Evolutionary conservation across 2,329 filamentous ascomycete species (phyloP).

Genomic region (Ceratocystis eucalypticola): DNA sequence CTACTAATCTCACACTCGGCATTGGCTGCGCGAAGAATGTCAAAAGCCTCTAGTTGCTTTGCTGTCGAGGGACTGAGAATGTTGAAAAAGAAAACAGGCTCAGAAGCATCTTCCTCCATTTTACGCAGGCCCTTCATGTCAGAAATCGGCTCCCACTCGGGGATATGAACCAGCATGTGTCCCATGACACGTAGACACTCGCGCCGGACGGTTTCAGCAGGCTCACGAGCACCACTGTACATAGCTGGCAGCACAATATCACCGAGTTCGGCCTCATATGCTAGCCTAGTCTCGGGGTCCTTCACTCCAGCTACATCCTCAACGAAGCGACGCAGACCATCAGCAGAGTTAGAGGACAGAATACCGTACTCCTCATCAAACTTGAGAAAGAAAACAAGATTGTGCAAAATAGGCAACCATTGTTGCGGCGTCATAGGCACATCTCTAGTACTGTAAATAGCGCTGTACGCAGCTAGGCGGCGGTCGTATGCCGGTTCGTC

Average conservation of each 20-base stretch:
- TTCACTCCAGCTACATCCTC: conserved; percentile 39
- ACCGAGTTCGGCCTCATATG: conserved; percentile 46
- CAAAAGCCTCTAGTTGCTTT: conserved; percentile 69
- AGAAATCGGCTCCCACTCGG: conserved; percentile 54
- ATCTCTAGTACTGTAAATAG: conserved; percentile 52
- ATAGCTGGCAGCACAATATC: conserved; percentile 60
- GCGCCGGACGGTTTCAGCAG: conserved; percentile 69
- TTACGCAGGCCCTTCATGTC: conserved; percentile 59
- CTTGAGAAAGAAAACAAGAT: conserved; percentile 75
- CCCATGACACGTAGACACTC: conserved; percentile 74
- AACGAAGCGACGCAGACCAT: conserved; percentile 66
- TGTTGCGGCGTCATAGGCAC: conserved; percentile 51
- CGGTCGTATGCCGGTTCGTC: conserved; percentile 82
- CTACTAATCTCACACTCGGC: conserved; percentile 51
- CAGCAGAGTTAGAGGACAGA: conserved; percentile 63
- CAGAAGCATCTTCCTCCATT: conserved; percentile 43
- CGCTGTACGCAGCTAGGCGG: conserved; percentile 61
- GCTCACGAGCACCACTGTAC: conserved; percentile 59
- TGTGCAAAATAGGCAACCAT: conserved; percentile 81
- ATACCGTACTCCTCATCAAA: conserved; percentile 82
- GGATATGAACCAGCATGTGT: conserved; percentile 57
- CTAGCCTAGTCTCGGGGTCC: conserved; percentile 29
- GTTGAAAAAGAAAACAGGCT: conserved; percentile 77
- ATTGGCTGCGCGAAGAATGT: conserved; percentile 59
- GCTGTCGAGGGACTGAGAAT: conserved; percentile 81